Base-by-base conservation (phyloP, 805 yeast species). In the Cyberlindnera saturnus region DNA sequence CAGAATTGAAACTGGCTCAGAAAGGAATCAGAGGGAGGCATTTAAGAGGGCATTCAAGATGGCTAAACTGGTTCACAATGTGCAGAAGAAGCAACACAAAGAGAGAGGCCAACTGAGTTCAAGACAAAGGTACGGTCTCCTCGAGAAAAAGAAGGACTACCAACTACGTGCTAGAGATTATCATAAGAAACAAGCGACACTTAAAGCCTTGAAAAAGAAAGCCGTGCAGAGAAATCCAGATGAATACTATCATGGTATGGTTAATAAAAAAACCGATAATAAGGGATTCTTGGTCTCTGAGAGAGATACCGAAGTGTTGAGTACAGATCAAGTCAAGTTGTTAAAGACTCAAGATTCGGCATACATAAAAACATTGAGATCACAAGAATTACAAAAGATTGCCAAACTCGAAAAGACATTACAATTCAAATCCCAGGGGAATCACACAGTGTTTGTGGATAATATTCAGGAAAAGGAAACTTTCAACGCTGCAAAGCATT, bases 221-320 rank as follows among this genome's bases (percentile, higher is more conserved):
- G 95, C 86, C 2, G 67, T 73, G 32, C 72, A 73, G 36, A 75
- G 88, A 53, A 93, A 93, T 61, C 95, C 95, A 14, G 99, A 93
- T 73, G 99, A 93, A 64, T 93, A 85, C 67, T 89, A 91, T 64
- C 96, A 88, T 76, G 93, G 88, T 17, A 93, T 93, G 99, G 77
- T 82, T 29, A 70, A 74, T 13, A 70, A 72, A 47, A 74, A 72
- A 55, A 79, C 93, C 5, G 95, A 88, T 50, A 66, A 71, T 2
- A 68, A 74, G 10, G 97, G 97, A 1, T 71, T 86, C 8, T 57
- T 84, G 39, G 61, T 84, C 10, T 67, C 80, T 1, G 86, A 86
- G 18, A 71, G 95, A 47, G 84, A 77, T 16, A 74, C 70, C 20
- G 84, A 77, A 51, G 68, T 69, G 29, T 64, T 89, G 42, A 66